A percentile compares a stretch with the other conserved stretches of the same genome.
Evolutionary conservation across 78 protist genomes (phyloP).

Genomic region (Diacronema lutheri): DNA sequence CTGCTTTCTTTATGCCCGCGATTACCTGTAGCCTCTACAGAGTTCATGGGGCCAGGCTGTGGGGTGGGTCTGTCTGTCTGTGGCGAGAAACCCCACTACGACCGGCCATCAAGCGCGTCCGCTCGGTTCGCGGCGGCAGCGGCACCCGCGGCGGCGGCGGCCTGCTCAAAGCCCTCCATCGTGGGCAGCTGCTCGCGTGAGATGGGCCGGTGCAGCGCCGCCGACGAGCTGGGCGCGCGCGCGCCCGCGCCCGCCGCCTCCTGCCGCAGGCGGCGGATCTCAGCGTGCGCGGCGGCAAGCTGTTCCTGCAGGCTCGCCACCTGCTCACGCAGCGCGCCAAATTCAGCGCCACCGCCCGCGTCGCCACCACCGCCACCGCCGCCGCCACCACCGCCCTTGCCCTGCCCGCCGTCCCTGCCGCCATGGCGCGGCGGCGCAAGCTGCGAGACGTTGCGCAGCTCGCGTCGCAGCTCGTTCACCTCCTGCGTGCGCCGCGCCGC

Average conservation of each 20-base stretch:
- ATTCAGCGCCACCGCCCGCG: not conserved
- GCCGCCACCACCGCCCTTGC: not conserved
- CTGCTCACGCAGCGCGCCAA: not conserved
- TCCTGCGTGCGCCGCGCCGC: constrained; percentile 6
- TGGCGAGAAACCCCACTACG: too few relatives aligned
- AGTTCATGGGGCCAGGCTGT: too few relatives aligned
- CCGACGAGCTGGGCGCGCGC: not conserved
- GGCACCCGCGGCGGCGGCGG: too few relatives aligned
- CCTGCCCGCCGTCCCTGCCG: not conserved
- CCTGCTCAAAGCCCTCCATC: constrained; percentile 12
- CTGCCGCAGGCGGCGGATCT: constrained; percentile 9
- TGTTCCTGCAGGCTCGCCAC: too few relatives aligned
- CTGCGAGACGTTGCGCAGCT: constrained; percentile 12
- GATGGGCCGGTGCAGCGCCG: not conserved
- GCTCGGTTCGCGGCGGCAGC: too few relatives aligned
- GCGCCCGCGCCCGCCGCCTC: not conserved
- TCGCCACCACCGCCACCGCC: not conserved
- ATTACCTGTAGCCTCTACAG: too few relatives aligned
- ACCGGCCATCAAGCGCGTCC: too few relatives aligned
- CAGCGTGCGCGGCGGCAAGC: not conserved
- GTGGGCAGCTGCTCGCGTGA: constrained; percentile 30
- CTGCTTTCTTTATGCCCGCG: too few relatives aligned
- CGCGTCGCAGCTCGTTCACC: constrained; percentile 64
- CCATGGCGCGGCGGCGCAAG: not conserved
- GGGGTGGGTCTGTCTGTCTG: too few relatives aligned